Evolutionary conservation across 163 green algal species (phyloP), one percentile per base, ranked within the genome.

Genomic region (Scenedesmus sp.): DNA sequence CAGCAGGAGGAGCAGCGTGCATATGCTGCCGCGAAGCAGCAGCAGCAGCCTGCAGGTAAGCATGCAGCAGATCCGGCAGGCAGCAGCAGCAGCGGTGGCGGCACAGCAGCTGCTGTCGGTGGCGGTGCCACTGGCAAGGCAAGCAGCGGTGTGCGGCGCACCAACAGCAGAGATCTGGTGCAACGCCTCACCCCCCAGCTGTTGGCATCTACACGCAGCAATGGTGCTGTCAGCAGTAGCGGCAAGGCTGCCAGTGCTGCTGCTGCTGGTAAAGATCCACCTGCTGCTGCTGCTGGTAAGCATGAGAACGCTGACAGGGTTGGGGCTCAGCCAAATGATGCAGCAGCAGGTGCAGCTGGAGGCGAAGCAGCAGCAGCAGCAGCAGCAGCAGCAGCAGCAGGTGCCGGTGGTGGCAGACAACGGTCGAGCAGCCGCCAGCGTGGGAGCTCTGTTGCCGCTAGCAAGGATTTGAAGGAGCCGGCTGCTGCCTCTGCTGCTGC

Each of bases 191-290:
- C 82, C 6, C 44, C 49, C 3, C 68, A 61, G 0, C 82, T 53
- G n/a, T 30, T 87, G 82, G 82, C 82, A 56, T 76, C 82, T 44
- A 87, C 82, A 49, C 82, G 82, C 70, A 51, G 49, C 18, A 88
- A 88, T 10, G 42, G 40, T 12, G 46, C 20, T 65, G 79, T 30
- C 53, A 78, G 53, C 33, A 51, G 49, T 49, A 53, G 51, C 4
- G 51, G 82, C 35, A 59, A 73, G 3, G 81, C 81, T 16, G 70
- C 18, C 35, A 16, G n/a, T 40, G 61, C 82, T 40, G n/a, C 51
- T 40, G 68, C 53, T 30, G 40, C 33, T 37, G 56, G 53, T 1
- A 79, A 56, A 37, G 56, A 80, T 16, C 9, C 9, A 61, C 51
- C 4, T n/a, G 59, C 59, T n/a, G 59, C 49, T 56, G 78, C 44